These are phyloP conservation scores for Paracoccidioides brasiliensis DNA, from an alignment of 2,329 filamentous ascomycete species.

Conservation along the genomic window DNA sequence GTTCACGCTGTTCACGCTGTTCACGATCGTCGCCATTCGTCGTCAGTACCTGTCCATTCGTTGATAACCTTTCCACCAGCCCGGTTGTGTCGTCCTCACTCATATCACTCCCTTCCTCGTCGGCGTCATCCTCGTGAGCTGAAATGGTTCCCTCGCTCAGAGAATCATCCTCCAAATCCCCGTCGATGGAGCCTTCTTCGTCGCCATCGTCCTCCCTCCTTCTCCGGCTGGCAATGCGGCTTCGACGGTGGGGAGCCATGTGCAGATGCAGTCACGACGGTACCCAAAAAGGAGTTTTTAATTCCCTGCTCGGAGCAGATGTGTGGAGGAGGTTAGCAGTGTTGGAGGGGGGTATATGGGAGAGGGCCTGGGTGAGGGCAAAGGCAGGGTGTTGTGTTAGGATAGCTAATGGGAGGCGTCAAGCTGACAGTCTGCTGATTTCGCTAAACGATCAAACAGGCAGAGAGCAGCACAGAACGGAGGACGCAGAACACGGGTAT, in stretches of 20 bases:
- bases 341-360: background rate
- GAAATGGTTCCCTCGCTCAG: constrained; percentile 48
- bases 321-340: background rate
- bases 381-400: background rate
- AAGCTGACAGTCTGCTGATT: background rate
- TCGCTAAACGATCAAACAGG: background rate
- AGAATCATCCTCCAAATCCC: constrained; percentile 46
- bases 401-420: background rate
- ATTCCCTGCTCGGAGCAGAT: background rate
- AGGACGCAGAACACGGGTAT: background rate
- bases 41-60: constrained; percentile 18
- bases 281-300: background rate
- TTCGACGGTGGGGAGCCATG: constrained; percentile 33
- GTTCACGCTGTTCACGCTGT: constrained; percentile 7
- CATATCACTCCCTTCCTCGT: constrained; percentile 45
- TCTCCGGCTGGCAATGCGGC: constrained; percentile 33
- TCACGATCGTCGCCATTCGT: constrained; percentile 15
- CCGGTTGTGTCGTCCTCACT: constrained; percentile 38
- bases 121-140: constrained; percentile 44
- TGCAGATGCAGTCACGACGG: background rate
- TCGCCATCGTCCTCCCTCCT: constrained; percentile 36
- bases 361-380: background rate
- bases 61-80: constrained; percentile 14
- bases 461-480: background rate
- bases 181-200: constrained; percentile 37